These are phyloP conservation scores for Podosphaera fusca DNA, from an alignment of 2,329 filamentous ascomycete genomes.

Conservation along the genomic window DNA sequence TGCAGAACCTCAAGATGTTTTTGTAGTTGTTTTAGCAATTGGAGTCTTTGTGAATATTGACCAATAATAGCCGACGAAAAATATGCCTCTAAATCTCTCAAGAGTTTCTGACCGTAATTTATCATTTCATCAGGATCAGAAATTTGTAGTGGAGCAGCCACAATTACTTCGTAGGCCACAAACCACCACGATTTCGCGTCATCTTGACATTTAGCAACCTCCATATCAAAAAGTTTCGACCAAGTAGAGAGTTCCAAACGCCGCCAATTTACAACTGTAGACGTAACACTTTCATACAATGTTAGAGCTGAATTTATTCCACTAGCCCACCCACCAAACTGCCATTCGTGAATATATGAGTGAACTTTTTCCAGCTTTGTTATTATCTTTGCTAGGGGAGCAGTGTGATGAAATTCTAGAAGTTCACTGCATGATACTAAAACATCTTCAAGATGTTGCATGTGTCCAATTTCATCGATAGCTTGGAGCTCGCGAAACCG, in stretches of 20 bases:
- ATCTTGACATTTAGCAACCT: slow-evolving; percentile 49
- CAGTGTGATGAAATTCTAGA: slow-evolving; percentile 50
- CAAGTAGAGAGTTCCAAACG: slow-evolving; percentile 80
- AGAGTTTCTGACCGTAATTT: slow-evolving; percentile 41
- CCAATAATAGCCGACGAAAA: slow-evolving; percentile 59
- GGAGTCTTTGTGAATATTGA: slow-evolving; percentile 52
- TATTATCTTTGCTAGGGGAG: slow-evolving; percentile 69
- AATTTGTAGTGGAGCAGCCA: slow-evolving; percentile 51
- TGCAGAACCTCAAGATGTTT: slow-evolving; percentile 41
- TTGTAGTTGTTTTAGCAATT: slow-evolving; percentile 40
- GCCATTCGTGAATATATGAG: slow-evolving; percentile 75
- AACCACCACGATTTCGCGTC: slow-evolving; percentile 91
- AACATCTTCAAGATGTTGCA: slow-evolving; percentile 59
- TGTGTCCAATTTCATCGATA: slow-evolving; percentile 43
- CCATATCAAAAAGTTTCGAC: slow-evolving; percentile 70
- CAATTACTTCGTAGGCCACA: slow-evolving; percentile 72
- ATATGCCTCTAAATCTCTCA: slow-evolving; percentile 60
- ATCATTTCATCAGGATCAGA: slow-evolving; percentile 35
- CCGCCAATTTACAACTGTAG: slow-evolving; percentile 68
- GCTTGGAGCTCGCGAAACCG: slow-evolving; percentile 51
- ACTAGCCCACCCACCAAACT: slow-evolving; percentile 65
- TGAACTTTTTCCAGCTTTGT: slow-evolving; percentile 76
- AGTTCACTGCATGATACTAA: slow-evolving; percentile 51
- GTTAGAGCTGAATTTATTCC: slow-evolving; percentile 45
- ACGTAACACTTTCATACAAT: slow-evolving; percentile 57